phyloP scores from a whole-genome alignment of 768 basidiomycete genomes.

The Mycena epipterygia region DNA sequence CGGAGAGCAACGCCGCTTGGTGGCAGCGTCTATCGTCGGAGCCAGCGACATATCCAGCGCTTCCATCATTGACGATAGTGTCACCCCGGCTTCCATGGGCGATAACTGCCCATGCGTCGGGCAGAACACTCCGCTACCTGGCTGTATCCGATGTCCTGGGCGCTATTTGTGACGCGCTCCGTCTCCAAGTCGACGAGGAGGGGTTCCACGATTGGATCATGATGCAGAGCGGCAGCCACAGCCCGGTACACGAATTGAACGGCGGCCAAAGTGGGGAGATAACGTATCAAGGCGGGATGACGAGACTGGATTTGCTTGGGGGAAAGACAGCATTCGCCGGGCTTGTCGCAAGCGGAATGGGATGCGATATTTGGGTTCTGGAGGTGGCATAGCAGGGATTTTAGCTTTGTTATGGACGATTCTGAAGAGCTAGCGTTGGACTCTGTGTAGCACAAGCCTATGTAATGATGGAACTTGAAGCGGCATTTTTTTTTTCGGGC shows the following conservation, averaged over 20 bases:
- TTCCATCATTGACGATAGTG: constrained; percentile 35
- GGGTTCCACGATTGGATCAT: constrained; percentile 10
- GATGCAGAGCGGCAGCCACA: not conserved
- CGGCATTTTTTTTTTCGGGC: too few species aligned
- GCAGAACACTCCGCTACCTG: constrained; percentile 19
- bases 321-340: constrained; percentile 31
- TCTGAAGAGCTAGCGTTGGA: constrained; percentile 20
- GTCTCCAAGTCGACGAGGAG: constrained; percentile 10
- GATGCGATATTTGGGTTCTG: constrained; percentile 30
- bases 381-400: not conserved
- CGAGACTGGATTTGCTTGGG: constrained; percentile 25
- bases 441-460: not conserved
- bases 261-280: not conserved
- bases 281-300: constrained; percentile 21
- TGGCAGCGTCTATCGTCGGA: not conserved
- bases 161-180: constrained; percentile 22
- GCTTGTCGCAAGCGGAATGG: constrained; percentile 15
- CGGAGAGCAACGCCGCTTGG: constrained; percentile 18
- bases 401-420: not conserved
- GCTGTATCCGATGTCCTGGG: constrained; percentile 27
- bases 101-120: constrained; percentile 35
- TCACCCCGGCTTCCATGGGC: constrained; percentile 26
- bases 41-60: constrained; percentile 28
- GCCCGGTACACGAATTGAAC: not conserved
- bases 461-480: too few species aligned